phyloP scores from a whole-genome alignment of 257 asterid species.

The Solanum lycopersicoides region DNA sequence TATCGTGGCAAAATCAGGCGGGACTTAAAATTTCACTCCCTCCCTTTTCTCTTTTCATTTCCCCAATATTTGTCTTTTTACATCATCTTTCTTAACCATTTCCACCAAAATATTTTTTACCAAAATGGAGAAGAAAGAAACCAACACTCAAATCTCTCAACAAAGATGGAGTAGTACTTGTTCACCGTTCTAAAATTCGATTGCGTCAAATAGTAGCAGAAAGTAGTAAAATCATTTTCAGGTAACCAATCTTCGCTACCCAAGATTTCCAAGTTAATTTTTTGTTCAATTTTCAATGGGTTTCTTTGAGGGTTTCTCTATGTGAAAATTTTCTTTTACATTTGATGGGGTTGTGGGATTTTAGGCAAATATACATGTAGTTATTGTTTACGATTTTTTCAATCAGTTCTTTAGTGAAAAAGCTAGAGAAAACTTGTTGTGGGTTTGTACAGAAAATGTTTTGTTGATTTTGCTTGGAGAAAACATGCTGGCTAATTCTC shows the following conservation, averaged over 20 bases:
- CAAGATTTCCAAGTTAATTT: too few species aligned
- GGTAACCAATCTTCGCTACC: too few species aligned
- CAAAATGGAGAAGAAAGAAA: not conserved
- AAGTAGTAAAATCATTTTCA: too few species aligned
- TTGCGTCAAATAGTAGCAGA: not conserved
- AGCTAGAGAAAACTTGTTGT: not conserved
- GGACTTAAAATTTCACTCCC: not conserved
- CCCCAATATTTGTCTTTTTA: too few species aligned
- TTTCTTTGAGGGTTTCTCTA: not conserved
- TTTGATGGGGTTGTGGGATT: not conserved
- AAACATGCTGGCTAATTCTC: conserved; percentile 93
- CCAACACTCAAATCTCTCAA: not conserved
- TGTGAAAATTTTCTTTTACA: too few species aligned
- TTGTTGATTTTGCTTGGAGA: conserved; percentile 96
- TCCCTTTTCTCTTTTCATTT: not conserved
- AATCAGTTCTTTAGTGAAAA: not conserved
- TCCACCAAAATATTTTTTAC: not conserved
- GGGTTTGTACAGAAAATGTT: conserved; percentile 86
- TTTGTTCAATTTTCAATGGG: too few species aligned
- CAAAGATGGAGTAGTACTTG: not conserved
- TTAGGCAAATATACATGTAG: not conserved
- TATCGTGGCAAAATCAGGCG: not conserved
- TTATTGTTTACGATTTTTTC: not conserved
- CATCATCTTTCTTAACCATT: not conserved
- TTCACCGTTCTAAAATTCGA: not conserved